phyloP scores from a whole-genome alignment of 192 early-diverging fungal species.

The Haplosporangium gracile region DNA sequence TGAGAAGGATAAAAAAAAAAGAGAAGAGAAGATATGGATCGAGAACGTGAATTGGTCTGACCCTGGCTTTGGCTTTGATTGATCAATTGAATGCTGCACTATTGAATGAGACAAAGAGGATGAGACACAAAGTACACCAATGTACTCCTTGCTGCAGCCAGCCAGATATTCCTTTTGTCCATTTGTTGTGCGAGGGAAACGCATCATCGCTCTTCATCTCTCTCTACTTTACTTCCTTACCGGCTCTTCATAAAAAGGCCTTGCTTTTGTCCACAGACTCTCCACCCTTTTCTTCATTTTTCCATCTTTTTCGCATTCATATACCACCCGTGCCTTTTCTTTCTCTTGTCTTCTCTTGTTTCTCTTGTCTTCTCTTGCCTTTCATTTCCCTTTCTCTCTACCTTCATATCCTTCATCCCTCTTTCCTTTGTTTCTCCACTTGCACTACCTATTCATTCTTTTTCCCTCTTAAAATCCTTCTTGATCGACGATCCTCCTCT shows the following conservation, averaged over 20 bases:
- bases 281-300: neutral
- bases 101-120: neutral
- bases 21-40: neutral
- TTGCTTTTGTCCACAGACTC: neutral
- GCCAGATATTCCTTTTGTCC: neutral
- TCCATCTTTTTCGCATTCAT: neutral
- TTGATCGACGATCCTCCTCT: neutral
- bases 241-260: neutral
- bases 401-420: neutral
- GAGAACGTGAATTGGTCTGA: constrained; percentile 1
- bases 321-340: neutral
- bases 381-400: neutral
- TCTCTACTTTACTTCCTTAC: neutral
- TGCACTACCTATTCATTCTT: neutral
- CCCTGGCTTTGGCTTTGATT: neutral
- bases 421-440: neutral
- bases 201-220: neutral
- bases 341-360: constrained; percentile 1
- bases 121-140: too few species aligned
- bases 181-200: constrained; percentile 22
- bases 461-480: neutral
- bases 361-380: neutral
- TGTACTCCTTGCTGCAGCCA: neutral
- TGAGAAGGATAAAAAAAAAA: neutral
- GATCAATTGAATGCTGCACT: neutral